Evolutionary conservation across 1,139 yeast species (phyloP).

Genomic region (Yamadazyma trypodendri): DNA sequence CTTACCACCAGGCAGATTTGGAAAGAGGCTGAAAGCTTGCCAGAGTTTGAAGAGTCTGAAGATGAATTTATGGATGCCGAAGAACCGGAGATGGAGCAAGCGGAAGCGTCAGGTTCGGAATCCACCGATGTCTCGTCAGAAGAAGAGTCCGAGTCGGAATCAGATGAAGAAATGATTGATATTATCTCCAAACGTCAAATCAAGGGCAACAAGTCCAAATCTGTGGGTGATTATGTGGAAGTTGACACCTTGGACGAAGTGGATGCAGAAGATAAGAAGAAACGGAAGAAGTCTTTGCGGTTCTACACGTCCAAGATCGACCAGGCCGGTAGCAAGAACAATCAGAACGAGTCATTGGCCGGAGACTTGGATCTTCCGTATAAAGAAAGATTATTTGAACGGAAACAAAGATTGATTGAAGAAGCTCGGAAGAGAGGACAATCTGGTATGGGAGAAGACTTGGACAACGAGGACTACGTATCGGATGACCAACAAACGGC

Average conservation of each 20-base stretch:
- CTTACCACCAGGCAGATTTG: slow-evolving; percentile 83
- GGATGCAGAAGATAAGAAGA: slow-evolving; percentile 82
- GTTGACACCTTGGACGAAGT: slow-evolving; percentile 56
- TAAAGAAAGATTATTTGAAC: slow-evolving; percentile 81
- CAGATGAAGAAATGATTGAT: slow-evolving; percentile 43
- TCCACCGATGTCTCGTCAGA: slow-evolving; percentile 19
- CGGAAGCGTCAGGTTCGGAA: slow-evolving; percentile 18
- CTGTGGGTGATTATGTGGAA: slow-evolving; percentile 58
- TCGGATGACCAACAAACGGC: slow-evolving; percentile 49
- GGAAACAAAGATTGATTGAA: slow-evolving; percentile 81
- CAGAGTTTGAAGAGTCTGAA: slow-evolving; percentile 2
- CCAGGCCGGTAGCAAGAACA: slow-evolving; percentile 60
- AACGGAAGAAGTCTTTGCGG: slow-evolving; percentile 80
- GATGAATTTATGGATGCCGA: slow-evolving; percentile 14
- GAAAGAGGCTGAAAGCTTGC: slow-evolving; percentile 67
- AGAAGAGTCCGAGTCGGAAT: slow-evolving; percentile 12
- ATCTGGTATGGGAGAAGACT: slow-evolving; percentile 37
- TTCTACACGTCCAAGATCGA: slow-evolving; percentile 97
- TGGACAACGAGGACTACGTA: slow-evolving; percentile 51
- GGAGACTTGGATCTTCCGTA: slow-evolving; percentile 96
- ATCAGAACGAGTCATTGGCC: slow-evolving; percentile 45
- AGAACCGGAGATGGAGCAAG: slow-evolving; percentile 10
- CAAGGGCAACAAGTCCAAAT: slow-evolving; percentile 23
- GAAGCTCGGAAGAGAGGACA: slow-evolving; percentile 85
- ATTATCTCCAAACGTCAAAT: slow-evolving; percentile 45